A percentile compares a stretch with the other conserved stretches of the same genome.
Evolutionary conservation across 169 alveolate genomes (phyloP).

Genomic region (Perkinsus olseni): DNA sequence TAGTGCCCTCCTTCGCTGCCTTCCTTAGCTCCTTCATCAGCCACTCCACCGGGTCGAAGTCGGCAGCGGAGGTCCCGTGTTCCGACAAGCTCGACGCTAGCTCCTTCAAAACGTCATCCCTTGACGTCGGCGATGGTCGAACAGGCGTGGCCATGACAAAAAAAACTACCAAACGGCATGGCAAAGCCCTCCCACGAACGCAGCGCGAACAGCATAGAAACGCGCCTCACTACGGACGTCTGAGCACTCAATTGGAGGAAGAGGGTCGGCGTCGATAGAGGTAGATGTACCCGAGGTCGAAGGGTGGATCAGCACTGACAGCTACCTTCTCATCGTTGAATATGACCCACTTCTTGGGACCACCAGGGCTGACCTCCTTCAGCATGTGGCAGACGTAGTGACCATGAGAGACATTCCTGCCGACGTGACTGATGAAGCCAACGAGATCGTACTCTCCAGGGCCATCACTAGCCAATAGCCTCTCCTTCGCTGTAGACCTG

Average conservation of each 20-base stretch:
- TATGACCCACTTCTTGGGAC: constrained; percentile 6
- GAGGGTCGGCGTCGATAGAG: not conserved
- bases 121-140: not conserved
- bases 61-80: not conserved
- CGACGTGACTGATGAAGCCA: constrained; percentile 70
- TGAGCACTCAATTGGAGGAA: not conserved
- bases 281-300: constrained; percentile 17
- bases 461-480: constrained; percentile 12
- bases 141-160: not conserved
- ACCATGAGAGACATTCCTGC: constrained; percentile 68
- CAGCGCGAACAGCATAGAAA: too few relatives aligned
- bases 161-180: not conserved
- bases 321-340: constrained; percentile 28
- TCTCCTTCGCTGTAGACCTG: not conserved
- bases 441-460: constrained; percentile 54
- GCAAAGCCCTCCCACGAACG: too few relatives aligned
- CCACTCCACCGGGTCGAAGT: not conserved
- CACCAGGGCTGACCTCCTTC: constrained; percentile 38
- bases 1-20: not conserved
- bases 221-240: not conserved
- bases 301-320: constrained; percentile 10
- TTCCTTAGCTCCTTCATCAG: not conserved
- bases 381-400: constrained; percentile 71
- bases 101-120: not conserved
- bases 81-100: not conserved